A percentile compares a stretch with the other conserved stretches of the same genome.
phyloP scores from a whole-genome alignment of 306 rosid species.

The Malus sieversii region DNA sequence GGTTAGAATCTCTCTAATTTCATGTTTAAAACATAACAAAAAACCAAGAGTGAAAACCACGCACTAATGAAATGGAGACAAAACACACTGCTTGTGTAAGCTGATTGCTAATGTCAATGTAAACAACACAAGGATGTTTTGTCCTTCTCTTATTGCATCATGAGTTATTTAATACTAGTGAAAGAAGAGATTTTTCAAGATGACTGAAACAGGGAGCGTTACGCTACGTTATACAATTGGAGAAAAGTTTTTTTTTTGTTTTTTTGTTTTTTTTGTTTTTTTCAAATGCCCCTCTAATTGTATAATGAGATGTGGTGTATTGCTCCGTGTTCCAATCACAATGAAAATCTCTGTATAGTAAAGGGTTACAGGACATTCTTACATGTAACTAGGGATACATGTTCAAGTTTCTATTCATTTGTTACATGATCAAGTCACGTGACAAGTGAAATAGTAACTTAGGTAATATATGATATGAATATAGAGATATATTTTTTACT shows the following conservation, averaged over 20 bases:
- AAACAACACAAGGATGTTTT: constrained; percentile 31
- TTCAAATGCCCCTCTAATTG: too few relatives aligned
- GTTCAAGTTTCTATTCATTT: too few relatives aligned
- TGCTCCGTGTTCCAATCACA: too few relatives aligned
- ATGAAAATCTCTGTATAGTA: neutral
- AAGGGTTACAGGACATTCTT: neutral
- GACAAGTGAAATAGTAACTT: too few relatives aligned
- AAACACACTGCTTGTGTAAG: neutral
- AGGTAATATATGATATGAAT: neutral
- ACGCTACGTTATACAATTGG: too few relatives aligned
- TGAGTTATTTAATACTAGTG: constrained; percentile 3
- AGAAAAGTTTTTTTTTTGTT: too few relatives aligned
- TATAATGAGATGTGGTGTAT: too few relatives aligned
- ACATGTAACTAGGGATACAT: too few relatives aligned
- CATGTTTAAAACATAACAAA: neutral
- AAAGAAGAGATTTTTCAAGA: too few relatives aligned
- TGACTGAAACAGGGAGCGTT: rapidly evolving
- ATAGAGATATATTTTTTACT: neutral
- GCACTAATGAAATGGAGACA: constrained; percentile 28
- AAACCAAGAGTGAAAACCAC: constrained; percentile 28
- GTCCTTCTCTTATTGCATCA: constrained; percentile 18
- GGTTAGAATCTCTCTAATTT: constrained; percentile 8
- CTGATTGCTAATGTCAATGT: constrained; percentile 7
- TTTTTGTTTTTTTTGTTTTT: too few relatives aligned
- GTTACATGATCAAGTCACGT: too few relatives aligned